These are phyloP conservation scores for Orbilia blumenaviensis DNA, from an alignment of 2,329 filamentous ascomycete species.

Conservation along the genomic window DNA sequence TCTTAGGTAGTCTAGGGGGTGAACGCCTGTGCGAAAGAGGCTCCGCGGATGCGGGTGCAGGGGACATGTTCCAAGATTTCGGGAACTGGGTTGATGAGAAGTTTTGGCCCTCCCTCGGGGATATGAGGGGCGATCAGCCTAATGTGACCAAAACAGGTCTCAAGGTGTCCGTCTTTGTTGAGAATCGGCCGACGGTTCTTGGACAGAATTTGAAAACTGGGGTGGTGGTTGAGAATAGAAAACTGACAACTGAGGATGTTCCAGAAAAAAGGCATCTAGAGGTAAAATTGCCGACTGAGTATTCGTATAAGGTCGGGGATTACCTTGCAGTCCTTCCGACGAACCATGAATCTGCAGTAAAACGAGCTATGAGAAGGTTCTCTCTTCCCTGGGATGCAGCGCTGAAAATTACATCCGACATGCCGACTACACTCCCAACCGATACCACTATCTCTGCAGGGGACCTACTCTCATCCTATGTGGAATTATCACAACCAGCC, in stretches of 20 bases:
- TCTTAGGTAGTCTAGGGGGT: slow-evolving; percentile 66
- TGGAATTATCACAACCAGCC: slow-evolving; percentile 77
- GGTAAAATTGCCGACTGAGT: slow-evolving; percentile 72
- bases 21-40: slow-evolving; percentile 66
- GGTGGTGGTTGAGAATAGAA: slow-evolving; percentile 67
- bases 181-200: slow-evolving; percentile 66
- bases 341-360: slow-evolving; percentile 72
- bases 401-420: slow-evolving; percentile 69
- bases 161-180: slow-evolving; percentile 55
- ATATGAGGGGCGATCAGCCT: slow-evolving; percentile 55
- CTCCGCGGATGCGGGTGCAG: slow-evolving; percentile 69
- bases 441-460: slow-evolving; percentile 69
- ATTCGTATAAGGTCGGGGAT: slow-evolving; percentile 76
- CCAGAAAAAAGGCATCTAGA: slow-evolving; percentile 72
- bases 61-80: slow-evolving; percentile 75
- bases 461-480: slow-evolving; percentile 74
- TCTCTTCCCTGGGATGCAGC: slow-evolving; percentile 74
- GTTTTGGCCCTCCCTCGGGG: slow-evolving; percentile 66
- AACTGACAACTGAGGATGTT: slow-evolving; percentile 66
- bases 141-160: slow-evolving; percentile 57
- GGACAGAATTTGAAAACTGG: slow-evolving; percentile 73
- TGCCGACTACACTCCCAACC: slow-evolving; percentile 67
- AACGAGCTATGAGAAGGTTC: slow-evolving; percentile 72
- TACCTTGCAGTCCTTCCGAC: slow-evolving; percentile 78
- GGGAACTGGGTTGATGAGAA: slow-evolving; percentile 73